Evolutionary conservation across 148 eudicot species (phyloP).

Genomic region (Silene latifolia): DNA sequence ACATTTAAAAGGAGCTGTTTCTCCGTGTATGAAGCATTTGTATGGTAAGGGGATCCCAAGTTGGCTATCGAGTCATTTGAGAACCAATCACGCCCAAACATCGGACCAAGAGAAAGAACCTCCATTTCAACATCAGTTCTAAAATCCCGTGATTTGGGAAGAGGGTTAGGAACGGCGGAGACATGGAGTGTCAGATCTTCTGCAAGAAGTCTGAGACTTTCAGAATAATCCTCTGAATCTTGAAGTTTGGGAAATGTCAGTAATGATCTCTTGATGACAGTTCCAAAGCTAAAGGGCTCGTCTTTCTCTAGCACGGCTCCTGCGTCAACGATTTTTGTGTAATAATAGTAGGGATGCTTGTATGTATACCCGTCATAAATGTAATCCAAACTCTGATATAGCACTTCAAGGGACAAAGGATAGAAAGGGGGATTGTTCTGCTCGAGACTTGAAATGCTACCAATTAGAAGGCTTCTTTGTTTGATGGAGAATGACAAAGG

Average conservation of each 20-base stretch:
- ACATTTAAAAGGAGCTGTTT: constrained; percentile 71
- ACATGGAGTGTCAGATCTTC: constrained; percentile 84
- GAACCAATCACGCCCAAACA: constrained; percentile 55
- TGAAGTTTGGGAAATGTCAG: constrained; percentile 74
- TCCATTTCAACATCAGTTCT: constrained; percentile 52
- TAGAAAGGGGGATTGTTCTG: constrained; percentile 38
- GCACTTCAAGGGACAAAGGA: constrained; percentile 65
- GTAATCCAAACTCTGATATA: constrained; percentile 23
- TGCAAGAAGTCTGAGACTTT: constrained; percentile 55
- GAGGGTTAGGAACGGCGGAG: constrained; percentile 50
- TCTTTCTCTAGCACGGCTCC: constrained; percentile 57
- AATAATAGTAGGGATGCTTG: constrained; percentile 52
- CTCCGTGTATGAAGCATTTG: constrained; percentile 46
- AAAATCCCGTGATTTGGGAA: constrained; percentile 28
- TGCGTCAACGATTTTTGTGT: constrained; percentile 58
- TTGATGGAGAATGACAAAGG: constrained; percentile 68
- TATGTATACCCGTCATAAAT: constrained; percentile 38
- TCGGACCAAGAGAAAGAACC: constrained; percentile 66
- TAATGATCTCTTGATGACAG: constrained; percentile 55
- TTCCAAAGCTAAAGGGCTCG: constrained; percentile 67
- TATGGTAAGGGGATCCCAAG: constrained; percentile 34
- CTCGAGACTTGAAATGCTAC: constrained; percentile 62
- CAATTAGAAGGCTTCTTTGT: constrained; percentile 64
- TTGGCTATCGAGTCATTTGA: constrained; percentile 25
- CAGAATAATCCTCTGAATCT: constrained; percentile 34